These are phyloP conservation scores for Opeltia flavorubescens DNA, from an alignment of 495 filamentous ascomycete species.

Conservation along the genomic window DNA sequence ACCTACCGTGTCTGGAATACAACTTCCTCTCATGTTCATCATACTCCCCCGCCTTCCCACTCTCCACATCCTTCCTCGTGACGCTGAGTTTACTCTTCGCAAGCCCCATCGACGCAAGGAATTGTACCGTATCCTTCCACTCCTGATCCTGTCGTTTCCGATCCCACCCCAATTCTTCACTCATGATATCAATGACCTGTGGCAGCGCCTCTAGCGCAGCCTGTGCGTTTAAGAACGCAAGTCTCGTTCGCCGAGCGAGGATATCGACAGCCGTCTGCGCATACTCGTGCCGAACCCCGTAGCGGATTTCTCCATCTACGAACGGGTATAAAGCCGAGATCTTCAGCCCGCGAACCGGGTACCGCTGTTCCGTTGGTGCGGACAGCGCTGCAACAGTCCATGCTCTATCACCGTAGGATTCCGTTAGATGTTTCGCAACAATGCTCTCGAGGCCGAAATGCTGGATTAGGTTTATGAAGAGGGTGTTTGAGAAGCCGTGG, in stretches of 20 bases:
- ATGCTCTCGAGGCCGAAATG: constrained; percentile 93
- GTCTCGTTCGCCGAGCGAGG: constrained; percentile 68
- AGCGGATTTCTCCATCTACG: constrained; percentile 90
- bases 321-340: constrained; percentile 80
- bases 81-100: constrained; percentile 58
- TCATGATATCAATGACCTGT: constrained; percentile 84
- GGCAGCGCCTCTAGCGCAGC: constrained; percentile 87
- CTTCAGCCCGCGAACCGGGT: constrained; percentile 75
- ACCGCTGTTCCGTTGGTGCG: constrained; percentile 65
- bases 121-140: constrained; percentile 70
- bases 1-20: constrained; percentile 60
- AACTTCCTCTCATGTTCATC: constrained; percentile 55
- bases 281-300: constrained; percentile 81
- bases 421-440: constrained; percentile 79
- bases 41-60: constrained; percentile 54
- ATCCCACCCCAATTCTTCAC: constrained; percentile 75
- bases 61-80: constrained; percentile 65
- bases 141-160: constrained; percentile 59
- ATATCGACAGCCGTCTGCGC: constrained; percentile 91
- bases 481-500: constrained; percentile 85
- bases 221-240: constrained; percentile 93
- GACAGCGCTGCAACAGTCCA: constrained; percentile 89
- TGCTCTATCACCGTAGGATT: constrained; percentile 86
- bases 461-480: constrained; percentile 98
- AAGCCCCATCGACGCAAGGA: constrained; percentile 76